These are phyloP conservation scores for Stachybotrys echinatus DNA, from an alignment of 2,329 filamentous ascomycete genomes.

Conservation along the genomic window DNA sequence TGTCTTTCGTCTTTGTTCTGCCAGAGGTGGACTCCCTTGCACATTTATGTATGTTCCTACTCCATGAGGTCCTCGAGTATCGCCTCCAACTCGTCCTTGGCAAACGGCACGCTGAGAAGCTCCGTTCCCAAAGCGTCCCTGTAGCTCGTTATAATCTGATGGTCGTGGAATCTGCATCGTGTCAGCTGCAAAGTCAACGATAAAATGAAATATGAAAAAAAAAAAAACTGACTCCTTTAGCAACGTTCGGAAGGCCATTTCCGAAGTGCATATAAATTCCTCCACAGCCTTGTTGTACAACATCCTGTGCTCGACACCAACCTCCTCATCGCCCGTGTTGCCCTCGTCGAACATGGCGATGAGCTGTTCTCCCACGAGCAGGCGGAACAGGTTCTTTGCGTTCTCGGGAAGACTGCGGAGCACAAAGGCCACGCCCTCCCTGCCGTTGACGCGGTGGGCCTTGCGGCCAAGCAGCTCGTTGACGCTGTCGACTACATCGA, in stretches of 20 bases:
- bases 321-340: conserved; percentile 22
- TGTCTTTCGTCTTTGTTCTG: no score
- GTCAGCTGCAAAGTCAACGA: not conserved
- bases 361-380: conserved; percentile 81
- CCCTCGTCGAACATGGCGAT: conserved; percentile 61
- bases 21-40: no score
- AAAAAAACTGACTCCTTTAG: conserved; percentile 72
- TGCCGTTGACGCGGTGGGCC: conserved; percentile 73
- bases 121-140: conserved; percentile 85
- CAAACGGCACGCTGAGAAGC: conserved; percentile 77
- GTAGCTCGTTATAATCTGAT: conserved; percentile 90
- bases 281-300: conserved; percentile 94
- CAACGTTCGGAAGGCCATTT: conserved; percentile 90
- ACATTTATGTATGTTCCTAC: conserved; percentile 13
- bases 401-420: conserved; percentile 88
- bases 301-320: conserved; percentile 80
- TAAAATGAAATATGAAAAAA: not conserved
- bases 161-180: conserved; percentile 75
- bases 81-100: conserved; percentile 81
- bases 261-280: conserved; percentile 94
- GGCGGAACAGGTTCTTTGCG: conserved; percentile 77
- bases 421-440: conserved; percentile 88
- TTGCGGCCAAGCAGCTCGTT: conserved; percentile 81
- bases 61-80: conserved; percentile 68
- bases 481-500: conserved; percentile 85